phyloP scores from a whole-genome alignment of 148 eudicot species.

The Selenicereus undatus region DNA sequence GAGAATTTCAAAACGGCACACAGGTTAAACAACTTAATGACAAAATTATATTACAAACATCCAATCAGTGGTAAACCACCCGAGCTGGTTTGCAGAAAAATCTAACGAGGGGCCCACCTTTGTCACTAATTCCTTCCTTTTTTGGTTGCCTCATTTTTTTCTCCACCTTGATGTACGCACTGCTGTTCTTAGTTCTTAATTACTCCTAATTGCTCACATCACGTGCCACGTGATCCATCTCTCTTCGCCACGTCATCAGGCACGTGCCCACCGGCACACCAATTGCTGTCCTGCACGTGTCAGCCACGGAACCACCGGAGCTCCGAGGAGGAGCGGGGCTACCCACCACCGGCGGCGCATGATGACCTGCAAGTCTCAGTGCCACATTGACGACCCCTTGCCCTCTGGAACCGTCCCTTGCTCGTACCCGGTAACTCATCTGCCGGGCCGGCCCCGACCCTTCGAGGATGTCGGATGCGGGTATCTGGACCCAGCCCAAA shows the following conservation, averaged over 20 bases:
- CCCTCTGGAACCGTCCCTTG: constrained; percentile 54
- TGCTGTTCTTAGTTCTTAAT: background rate
- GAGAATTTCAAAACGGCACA: too few species aligned
- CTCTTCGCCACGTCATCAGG: constrained; percentile 6
- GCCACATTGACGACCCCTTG: constrained; percentile 47
- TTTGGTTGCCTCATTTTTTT: background rate
- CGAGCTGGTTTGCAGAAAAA: too few species aligned
- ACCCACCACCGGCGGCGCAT: constrained; percentile 6
- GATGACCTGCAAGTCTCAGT: constrained; percentile 31
- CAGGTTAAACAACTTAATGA: background rate
- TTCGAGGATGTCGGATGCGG: constrained; percentile 39
- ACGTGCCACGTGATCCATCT: constrained; percentile 9
- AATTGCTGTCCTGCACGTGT: constrained; percentile 26
- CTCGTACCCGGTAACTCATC: constrained; percentile 53
- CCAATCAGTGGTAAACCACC: too few species aligned
- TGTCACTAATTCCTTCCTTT: background rate
- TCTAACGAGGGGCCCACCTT: background rate
- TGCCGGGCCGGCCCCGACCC: constrained; percentile 36
- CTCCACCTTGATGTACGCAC: background rate
- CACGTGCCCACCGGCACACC: constrained; percentile 40
- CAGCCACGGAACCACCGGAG: constrained; percentile 14
- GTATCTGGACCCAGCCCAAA: constrained; percentile 61
- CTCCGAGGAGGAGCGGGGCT: background rate
- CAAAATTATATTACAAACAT: background rate
- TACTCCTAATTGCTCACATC: background rate